Percentiles rank a stretch among this genome's conserved stretches.
Evolutionary conservation across 2,329 filamentous ascomycete species (phyloP).

Genomic region (Elsinoe arachidis): DNA sequence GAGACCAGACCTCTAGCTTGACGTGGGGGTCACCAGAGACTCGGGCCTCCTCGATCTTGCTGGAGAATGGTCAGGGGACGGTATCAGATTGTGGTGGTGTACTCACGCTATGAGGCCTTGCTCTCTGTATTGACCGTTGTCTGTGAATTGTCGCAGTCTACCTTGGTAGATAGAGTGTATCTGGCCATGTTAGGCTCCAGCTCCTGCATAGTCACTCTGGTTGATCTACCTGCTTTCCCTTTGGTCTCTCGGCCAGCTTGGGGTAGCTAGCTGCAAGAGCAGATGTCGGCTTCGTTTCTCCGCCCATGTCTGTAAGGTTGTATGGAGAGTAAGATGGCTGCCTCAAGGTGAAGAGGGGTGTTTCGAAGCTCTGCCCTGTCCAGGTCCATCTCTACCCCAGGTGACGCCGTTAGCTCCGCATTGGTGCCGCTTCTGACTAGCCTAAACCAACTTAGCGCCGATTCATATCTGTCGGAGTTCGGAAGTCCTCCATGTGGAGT

Average conservation of each 20-base stretch:
- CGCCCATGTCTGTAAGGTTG: constrained; percentile 26
- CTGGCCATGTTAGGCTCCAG: constrained; percentile 17
- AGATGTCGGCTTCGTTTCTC: constrained; percentile 25
- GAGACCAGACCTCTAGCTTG: constrained; percentile 77
- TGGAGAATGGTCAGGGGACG: constrained; percentile 24
- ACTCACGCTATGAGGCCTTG: constrained; percentile 47
- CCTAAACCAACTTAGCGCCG: neutral
- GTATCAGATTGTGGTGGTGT: neutral
- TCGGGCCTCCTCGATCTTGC: constrained; percentile 63
- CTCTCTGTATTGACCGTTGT: constrained; percentile 52
- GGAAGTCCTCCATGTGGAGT: neutral
- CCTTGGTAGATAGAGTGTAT: constrained; percentile 80
- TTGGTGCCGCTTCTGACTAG: neutral
- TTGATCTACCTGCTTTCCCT: constrained; percentile 53
- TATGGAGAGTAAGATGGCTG: neutral
- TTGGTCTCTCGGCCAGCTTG: constrained; percentile 42
- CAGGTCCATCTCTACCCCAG: neutral
- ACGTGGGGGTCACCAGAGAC: constrained; percentile 65
- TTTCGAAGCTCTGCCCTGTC: neutral
- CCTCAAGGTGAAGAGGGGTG: neutral
- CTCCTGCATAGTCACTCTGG: neutral
- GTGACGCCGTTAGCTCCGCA: constrained; percentile 3
- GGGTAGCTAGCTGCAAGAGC: constrained; percentile 36
- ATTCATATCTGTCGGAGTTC: neutral
- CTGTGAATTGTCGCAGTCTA: constrained; percentile 73